Evolutionary conservation across 805 yeast species (phyloP).

Genomic region (Scheffersomyces ergatensis): DNA sequence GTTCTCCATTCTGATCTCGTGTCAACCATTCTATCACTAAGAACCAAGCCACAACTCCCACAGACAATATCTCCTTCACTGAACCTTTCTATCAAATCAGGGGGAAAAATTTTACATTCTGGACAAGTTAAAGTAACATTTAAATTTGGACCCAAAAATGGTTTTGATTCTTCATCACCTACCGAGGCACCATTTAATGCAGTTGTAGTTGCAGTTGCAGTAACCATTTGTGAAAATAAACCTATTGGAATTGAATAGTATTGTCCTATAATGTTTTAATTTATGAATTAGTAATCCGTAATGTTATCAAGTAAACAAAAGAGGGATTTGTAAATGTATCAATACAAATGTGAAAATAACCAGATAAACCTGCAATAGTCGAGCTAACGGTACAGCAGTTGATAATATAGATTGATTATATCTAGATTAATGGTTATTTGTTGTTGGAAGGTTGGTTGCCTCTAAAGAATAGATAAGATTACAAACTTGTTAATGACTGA

Average conservation of each 20-base stretch:
- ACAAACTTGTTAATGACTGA: not conserved
- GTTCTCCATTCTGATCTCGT: conserved; percentile 99
- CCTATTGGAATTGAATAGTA: no score
- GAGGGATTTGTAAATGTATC: no score
- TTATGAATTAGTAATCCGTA: no score
- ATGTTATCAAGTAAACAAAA: no score
- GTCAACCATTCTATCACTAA: conserved; percentile 89
- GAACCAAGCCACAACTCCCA: conserved; percentile 92
- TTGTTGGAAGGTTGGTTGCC: not conserved
- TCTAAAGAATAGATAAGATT: not conserved
- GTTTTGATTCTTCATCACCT: conserved; percentile 16
- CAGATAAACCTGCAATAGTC: not conserved
- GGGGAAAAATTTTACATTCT: conserved; percentile 94
- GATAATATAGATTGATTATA: not conserved
- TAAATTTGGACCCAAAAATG: conserved; percentile 68
- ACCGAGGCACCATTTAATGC: not conserved
- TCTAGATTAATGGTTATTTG: not conserved
- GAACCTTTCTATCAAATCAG: conserved; percentile 90
- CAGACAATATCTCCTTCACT: conserved; percentile 99
- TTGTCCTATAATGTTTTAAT: no score
- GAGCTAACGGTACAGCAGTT: not conserved
- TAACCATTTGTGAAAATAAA: no score
- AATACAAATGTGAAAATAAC: no score
- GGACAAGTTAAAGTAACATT: conserved; percentile 92
- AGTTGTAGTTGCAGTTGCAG: not conserved